Conservation (phyloP, 1,284 basidiomycete species). For the Austroboletus sp. region DNA sequence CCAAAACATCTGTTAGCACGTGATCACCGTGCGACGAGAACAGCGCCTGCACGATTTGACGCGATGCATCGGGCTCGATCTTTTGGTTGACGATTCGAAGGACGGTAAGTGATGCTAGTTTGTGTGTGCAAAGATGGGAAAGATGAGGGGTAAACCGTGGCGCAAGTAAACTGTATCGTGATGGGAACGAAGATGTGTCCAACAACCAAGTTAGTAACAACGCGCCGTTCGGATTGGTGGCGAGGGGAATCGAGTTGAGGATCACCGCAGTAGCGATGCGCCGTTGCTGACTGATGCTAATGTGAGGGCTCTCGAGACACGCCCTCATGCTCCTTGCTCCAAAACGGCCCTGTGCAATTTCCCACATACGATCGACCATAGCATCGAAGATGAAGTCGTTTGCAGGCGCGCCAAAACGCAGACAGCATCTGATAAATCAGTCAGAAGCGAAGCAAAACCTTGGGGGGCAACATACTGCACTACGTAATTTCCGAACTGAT, state of each 20-base stretch:
- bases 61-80: conserved; percentile 77
- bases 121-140: conserved; percentile 95
- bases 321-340: conserved; percentile 97
- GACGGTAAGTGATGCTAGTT: conserved; percentile 90
- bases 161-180: conserved; percentile 86
- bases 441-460: neutral
- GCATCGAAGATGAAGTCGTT: conserved; percentile 97
- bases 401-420: conserved; percentile 82
- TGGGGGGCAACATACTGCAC: conserved; percentile 63
- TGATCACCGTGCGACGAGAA: conserved; percentile 82
- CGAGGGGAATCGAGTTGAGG: conserved; percentile 93
- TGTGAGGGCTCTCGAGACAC: conserved; percentile 85
- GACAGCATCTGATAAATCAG: conserved; percentile 60
- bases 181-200: conserved; percentile 88
- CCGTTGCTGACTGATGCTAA: conserved; percentile 84
- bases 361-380: conserved; percentile 98
- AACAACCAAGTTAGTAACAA: conserved; percentile 93
- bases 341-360: conserved; percentile 91
- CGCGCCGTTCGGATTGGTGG: conserved; percentile 95
- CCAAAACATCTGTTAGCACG: conserved; percentile 86
- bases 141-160: conserved; percentile 94
- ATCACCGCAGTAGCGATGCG: conserved; percentile 92
- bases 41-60: conserved; percentile 74
- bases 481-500: conserved; percentile 98
- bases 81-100: conserved; percentile 90